phyloP scores from a whole-genome alignment of 345 rosid species.

The Eucalyptus shirleyi region DNA sequence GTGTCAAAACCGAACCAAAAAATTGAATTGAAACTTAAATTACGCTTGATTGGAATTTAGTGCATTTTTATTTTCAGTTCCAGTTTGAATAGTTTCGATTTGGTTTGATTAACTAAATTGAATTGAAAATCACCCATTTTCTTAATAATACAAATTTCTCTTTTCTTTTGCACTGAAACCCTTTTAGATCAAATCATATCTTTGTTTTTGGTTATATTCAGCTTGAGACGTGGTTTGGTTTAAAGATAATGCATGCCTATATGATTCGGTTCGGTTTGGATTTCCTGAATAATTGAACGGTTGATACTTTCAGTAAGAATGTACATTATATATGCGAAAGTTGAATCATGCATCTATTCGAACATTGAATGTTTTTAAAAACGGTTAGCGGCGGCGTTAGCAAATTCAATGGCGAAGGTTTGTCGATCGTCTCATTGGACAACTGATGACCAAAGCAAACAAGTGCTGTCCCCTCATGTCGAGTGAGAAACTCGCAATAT shows the following conservation, averaged over 20 bases:
- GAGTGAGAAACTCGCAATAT: background rate
- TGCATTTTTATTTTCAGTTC: background rate
- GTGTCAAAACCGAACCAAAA: fast-evolving
- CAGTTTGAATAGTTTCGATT: fast-evolving
- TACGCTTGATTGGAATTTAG: fast-evolving
- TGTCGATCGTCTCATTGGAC: background rate
- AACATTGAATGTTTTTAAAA: too few relatives aligned
- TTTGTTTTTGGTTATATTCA: too few relatives aligned
- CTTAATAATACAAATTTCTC: background rate
- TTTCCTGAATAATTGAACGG: fast-evolving
- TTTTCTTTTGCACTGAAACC: background rate
- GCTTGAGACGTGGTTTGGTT: fast-evolving
- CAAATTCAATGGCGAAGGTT: background rate
- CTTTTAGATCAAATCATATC: fast-evolving
- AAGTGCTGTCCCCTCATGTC: background rate
- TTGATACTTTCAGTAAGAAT: background rate
- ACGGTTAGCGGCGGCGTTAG: background rate
- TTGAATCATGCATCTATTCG: background rate
- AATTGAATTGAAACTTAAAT: too few relatives aligned
- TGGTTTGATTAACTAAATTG: too few relatives aligned
- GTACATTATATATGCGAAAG: too few relatives aligned
- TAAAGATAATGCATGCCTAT: too few relatives aligned
- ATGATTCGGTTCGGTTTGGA: fast-evolving
- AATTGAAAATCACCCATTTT: background rate
- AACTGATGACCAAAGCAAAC: background rate